Base-by-base conservation (phyloP, 371 early-diverging fungal species). In the Blakeslea trispora region DNA sequence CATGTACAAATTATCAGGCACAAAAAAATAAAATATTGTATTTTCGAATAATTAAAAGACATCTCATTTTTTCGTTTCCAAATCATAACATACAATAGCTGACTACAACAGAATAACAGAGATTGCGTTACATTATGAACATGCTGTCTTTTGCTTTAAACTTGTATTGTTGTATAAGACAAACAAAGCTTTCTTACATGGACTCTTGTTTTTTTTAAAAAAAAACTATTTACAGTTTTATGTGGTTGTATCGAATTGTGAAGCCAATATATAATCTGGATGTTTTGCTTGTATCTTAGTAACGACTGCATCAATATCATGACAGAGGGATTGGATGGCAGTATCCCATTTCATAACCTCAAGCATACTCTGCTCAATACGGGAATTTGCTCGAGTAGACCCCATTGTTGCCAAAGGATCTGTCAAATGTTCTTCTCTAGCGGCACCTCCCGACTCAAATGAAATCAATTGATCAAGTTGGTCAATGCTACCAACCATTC, bases 401-500 rank as follows among this genome's bases (percentile, higher is more conserved):
- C 61, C 68, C 21, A 69, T 62, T 5, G 59, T 54, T 41, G 63
- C 55, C 3, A 68, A 61, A 24, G 28, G 28, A 7, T 59, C 72
- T 8, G 59, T 44, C 8, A 34, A 47, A 39, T 63, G 59, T 17
- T 71, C 69, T 31, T 70, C 66, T 22, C 42, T 47, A 11, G 71
- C 72, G 2, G 72, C 79, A 13, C 77, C 75, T 1, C 79, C 75
- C n/a, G 90, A 86, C 57, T 88, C 88, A 59, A 96, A 96, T 45
- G 85, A 88, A 44, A 96, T 88, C 34, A 92, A 66, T 24, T 81
- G 71, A 23, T 93, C 93, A 39, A 94, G 81, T 62, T 95, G 97
- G 72, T 97, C 97, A 56, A 97, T 92, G 31, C 84, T 83, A 18
- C 93, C 97, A 8, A 81, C 70, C 86, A 97, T 81, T 31, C 94